phyloP scores from a whole-genome alignment of 2,329 filamentous ascomycete genomes.

The Botrytis byssoidea region DNA sequence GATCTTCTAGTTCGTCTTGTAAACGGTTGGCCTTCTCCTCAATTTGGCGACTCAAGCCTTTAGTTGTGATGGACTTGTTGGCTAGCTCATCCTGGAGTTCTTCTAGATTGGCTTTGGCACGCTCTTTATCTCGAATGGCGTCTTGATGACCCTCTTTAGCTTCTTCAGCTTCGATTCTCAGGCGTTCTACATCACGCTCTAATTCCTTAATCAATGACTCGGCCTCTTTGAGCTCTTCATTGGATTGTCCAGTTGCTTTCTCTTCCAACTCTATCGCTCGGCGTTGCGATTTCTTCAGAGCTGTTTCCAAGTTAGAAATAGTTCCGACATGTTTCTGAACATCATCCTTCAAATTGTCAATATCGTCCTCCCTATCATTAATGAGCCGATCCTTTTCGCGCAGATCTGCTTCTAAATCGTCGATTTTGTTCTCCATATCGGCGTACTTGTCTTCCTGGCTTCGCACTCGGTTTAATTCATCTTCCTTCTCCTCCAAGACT shows the following conservation, averaged over 20 bases:
- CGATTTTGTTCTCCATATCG: constrained; percentile 69
- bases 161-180: constrained; percentile 55
- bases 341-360: constrained; percentile 63
- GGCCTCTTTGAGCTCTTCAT: constrained; percentile 44
- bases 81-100: constrained; percentile 74
- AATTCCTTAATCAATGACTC: constrained; percentile 54
- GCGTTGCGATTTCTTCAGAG: constrained; percentile 55
- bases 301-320: constrained; percentile 56
- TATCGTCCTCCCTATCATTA: constrained; percentile 71
- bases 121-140: constrained; percentile 53
- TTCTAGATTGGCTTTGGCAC: constrained; percentile 58
- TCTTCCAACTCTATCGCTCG: constrained; percentile 56
- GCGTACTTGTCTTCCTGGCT: constrained; percentile 59
- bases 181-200: constrained; percentile 52
- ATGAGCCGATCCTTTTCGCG: constrained; percentile 73
- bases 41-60: constrained; percentile 70
- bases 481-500: constrained; percentile 56
- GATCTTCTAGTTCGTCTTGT: constrained; percentile 61
- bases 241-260: constrained; percentile 48
- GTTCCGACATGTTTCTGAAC: constrained; percentile 52
- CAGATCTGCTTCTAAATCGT: constrained; percentile 72
- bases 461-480: constrained; percentile 50
- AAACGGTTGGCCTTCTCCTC: constrained; percentile 68
- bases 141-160: constrained; percentile 55
- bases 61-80: constrained; percentile 75